Base-by-base conservation (phyloP, 169 alveolate species). In the Plasmodium berghei region DNA sequence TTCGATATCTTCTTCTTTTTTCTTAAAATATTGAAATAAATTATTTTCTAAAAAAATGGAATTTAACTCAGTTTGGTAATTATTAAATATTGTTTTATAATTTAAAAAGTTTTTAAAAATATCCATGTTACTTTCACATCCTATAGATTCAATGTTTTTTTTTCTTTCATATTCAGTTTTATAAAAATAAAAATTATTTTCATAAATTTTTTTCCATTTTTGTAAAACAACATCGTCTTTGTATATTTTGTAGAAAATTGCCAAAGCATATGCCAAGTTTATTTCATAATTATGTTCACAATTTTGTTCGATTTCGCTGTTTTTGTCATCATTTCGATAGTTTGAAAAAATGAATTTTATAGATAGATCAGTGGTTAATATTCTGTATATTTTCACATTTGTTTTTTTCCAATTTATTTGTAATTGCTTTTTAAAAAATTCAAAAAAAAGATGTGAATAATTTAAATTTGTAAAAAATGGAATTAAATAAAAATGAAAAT, bases 381-480 rank as follows among this genome's bases (percentile, higher is more conserved):
- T 5, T 34, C 8, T 34, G 8, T 34, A 34, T 34, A 34, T 34
- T 4, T 4, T 34, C 3, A 3, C 8, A 34, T 34, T 5, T 5
- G 42, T 34, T 4, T 34, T 4, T 4, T 4, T 0, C 42, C 42
- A 34, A 34, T 2, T 0, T 34, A 34, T 34, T 34, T 34, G 6
- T 34, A 34, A 3, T 34, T 34, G 42, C 28, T 75, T 63, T 75
- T 63, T 75, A 49, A 67, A 80, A 80, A 80, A 54, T n/a, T 80
- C 28, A 46, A 80, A 48, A 67, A 80, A 80, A 20, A 80, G 0
- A 2, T 42, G 18, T 0, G 90, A 80, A 71, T 80, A 80, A 67
- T 67, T 80, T 71, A 80, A 28, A 80, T 80, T 80, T 24, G 61
- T 67, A 80, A 80, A 80, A 69, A 80, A 80, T 24, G 90, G 90